Percentiles rank a stretch among this genome's conserved stretches.
Conservation (phyloP, 768 basidiomycete genomes). For the Obba rivulosa region DNA sequence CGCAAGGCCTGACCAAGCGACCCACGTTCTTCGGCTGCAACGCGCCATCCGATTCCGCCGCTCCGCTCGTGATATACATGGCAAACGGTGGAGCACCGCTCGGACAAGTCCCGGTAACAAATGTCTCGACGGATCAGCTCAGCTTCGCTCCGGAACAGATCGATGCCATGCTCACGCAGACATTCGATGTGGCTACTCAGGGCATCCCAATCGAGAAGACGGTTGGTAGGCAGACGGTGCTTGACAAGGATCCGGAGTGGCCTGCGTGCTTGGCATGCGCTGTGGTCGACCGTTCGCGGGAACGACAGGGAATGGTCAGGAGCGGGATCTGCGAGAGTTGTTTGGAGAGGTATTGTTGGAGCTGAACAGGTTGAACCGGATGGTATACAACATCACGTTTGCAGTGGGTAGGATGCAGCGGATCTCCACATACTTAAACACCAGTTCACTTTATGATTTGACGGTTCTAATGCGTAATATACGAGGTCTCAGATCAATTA, state of each 20-base stretch:
- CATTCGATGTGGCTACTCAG: constrained; percentile 38
- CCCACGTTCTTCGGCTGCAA: constrained; percentile 82
- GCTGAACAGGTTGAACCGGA: constrained; percentile 2
- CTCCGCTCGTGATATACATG: constrained; percentile 53
- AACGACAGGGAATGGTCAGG: constrained; percentile 10
- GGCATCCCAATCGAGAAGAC: constrained; percentile 28
- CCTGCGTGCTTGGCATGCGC: constrained; percentile 69
- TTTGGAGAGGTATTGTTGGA: constrained; percentile 27
- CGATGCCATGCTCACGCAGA: constrained; percentile 42
- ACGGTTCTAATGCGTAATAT: too few relatives aligned
- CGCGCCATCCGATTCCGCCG: constrained; percentile 30
- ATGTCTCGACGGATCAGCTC: constrained; percentile 36
- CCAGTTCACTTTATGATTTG: too few relatives aligned
- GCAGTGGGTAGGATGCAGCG: too few relatives aligned
- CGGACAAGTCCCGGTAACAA: constrained; percentile 35
- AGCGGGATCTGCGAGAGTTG: constrained; percentile 22
- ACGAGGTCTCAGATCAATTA: too few relatives aligned
- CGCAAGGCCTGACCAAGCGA: constrained; percentile 56
- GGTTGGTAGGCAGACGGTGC: constrained; percentile 13
- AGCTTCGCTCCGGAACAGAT: constrained; percentile 32
- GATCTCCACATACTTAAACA: too few relatives aligned
- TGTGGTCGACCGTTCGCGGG: constrained; percentile 38
- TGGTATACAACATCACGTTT: neutral
- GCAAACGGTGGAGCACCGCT: constrained; percentile 46
- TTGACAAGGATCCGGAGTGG: constrained; percentile 41